phyloP scores from a whole-genome alignment of 2,329 filamentous ascomycete species.

The Penicillium sp. region DNA sequence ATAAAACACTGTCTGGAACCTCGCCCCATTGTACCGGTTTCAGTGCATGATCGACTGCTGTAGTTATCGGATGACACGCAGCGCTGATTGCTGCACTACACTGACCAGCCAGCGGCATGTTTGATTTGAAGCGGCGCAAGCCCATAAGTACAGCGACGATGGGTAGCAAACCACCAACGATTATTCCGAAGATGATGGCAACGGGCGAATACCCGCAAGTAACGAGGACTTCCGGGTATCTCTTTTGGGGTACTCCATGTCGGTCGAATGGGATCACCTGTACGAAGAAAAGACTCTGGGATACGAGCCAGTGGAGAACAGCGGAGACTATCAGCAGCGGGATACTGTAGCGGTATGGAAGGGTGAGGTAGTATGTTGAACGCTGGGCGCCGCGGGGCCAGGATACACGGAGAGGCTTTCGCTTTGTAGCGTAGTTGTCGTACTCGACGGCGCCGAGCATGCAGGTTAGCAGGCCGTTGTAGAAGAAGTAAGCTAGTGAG shows the following conservation, averaged over 20 bases:
- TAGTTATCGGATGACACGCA: background rate
- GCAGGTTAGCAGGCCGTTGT: slow-evolving; percentile 39
- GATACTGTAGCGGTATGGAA: slow-evolving; percentile 44
- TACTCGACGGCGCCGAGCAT: slow-evolving; percentile 51
- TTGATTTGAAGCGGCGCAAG: background rate
- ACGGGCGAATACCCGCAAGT: background rate
- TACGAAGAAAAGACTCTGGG: slow-evolving; percentile 42
- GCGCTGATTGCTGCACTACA: background rate
- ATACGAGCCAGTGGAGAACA: slow-evolving; percentile 48
- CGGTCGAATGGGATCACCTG: background rate
- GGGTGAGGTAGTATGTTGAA: slow-evolving; percentile 44
- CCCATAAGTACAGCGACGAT: background rate
- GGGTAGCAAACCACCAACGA: background rate
- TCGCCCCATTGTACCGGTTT: background rate
- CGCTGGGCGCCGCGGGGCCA: slow-evolving; percentile 42
- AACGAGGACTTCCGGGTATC: background rate
- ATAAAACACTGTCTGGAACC: background rate
- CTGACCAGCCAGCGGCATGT: background rate
- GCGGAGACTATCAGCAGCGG: slow-evolving; percentile 36
- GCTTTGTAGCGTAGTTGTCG: slow-evolving; percentile 34
- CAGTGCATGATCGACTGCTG: background rate
- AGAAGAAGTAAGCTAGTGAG: slow-evolving; percentile 32
- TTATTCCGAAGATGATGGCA: background rate
- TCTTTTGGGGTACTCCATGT: background rate
- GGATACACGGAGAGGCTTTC: slow-evolving; percentile 45